phyloP scores from a whole-genome alignment of 208 protist species.

The Ichthyophonus hoferi region DNA sequence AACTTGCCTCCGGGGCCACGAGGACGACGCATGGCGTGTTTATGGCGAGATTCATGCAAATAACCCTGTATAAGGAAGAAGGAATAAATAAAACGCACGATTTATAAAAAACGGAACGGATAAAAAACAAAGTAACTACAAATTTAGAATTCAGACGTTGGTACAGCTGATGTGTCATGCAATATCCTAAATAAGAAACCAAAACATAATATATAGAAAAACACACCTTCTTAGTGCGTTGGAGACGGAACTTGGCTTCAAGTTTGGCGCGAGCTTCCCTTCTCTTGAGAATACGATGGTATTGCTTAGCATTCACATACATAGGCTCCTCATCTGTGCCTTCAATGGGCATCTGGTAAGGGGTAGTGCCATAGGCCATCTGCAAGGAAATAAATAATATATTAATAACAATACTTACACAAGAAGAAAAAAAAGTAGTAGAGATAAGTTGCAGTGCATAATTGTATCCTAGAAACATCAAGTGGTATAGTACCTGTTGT shows the following conservation, averaged over 20 bases:
- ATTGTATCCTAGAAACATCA: too few relatives aligned
- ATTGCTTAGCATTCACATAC: slow-evolving; percentile 67
- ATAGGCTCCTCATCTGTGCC: slow-evolving; percentile 54
- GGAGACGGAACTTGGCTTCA: slow-evolving; percentile 50
- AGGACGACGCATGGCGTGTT: slow-evolving; percentile 54
- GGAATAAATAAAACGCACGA: too few relatives aligned
- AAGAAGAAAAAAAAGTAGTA: too few relatives aligned
- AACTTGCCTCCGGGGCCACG: slow-evolving; percentile 58
- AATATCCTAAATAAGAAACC: background rate
- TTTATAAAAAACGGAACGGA: too few relatives aligned
- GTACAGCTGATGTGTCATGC: background rate
- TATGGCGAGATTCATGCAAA: slow-evolving; percentile 60
- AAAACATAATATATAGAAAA: background rate
- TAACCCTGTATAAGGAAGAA: slow-evolving; percentile 41
- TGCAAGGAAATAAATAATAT: too few relatives aligned
- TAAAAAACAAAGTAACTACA: too few relatives aligned
- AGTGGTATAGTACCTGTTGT: background rate
- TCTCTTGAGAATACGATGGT: slow-evolving; percentile 62
- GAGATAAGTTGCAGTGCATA: too few relatives aligned
- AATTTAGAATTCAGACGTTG: too few relatives aligned
- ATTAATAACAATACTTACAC: too few relatives aligned
- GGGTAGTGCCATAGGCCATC: background rate
- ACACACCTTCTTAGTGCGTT: slow-evolving; percentile 16
- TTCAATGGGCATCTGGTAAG: slow-evolving; percentile 1
- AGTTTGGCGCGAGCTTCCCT: slow-evolving; percentile 52